These are phyloP conservation scores for Phytophthora brassicae DNA, from an alignment of 352 stramenopile species.

Conservation along the genomic window DNA sequence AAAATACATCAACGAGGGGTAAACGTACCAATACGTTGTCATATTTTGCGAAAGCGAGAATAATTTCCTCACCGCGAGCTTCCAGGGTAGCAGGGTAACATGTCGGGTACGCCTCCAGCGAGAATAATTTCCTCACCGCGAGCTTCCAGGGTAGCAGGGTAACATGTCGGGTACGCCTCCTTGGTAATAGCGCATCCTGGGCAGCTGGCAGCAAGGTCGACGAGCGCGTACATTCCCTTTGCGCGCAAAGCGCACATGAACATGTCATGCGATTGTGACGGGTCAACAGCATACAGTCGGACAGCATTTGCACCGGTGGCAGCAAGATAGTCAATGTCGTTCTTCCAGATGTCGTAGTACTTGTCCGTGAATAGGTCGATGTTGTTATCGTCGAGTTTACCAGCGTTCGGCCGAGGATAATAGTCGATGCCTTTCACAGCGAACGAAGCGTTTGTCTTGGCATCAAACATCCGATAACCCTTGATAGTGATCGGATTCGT, in stretches of 20 bases:
- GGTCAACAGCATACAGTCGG: slow-evolving; percentile 83
- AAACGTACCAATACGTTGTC: slow-evolving; percentile 65
- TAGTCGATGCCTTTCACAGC: slow-evolving; percentile 83
- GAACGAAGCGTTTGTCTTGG: slow-evolving; percentile 62
- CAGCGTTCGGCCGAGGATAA: slow-evolving; percentile 82
- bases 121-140: no score
- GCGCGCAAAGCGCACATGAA: slow-evolving; percentile 87
- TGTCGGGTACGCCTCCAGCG: slow-evolving; percentile 42
- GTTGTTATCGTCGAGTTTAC: slow-evolving; percentile 67
- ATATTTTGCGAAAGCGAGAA: slow-evolving; percentile 83
- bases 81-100: slow-evolving; percentile 70
- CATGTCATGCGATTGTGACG: slow-evolving; percentile 75
- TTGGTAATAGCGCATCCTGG: slow-evolving; percentile 57
- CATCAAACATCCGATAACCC: slow-evolving; percentile 77
- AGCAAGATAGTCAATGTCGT: slow-evolving; percentile 65
- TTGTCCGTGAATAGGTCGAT: slow-evolving; percentile 87
- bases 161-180: slow-evolving; percentile 55
- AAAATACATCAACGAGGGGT: background rate
- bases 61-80: slow-evolving; percentile 71
- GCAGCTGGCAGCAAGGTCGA: slow-evolving; percentile 64
- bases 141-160: slow-evolving; percentile 57
- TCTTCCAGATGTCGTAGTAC: slow-evolving; percentile 60
- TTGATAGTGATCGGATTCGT: slow-evolving; percentile 56
- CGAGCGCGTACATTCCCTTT: slow-evolving; percentile 76
- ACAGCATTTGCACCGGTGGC: slow-evolving; percentile 75